Base-by-base conservation (phyloP, 192 early-diverging fungal genomes). In the Glomus cerebriforme region DNA sequence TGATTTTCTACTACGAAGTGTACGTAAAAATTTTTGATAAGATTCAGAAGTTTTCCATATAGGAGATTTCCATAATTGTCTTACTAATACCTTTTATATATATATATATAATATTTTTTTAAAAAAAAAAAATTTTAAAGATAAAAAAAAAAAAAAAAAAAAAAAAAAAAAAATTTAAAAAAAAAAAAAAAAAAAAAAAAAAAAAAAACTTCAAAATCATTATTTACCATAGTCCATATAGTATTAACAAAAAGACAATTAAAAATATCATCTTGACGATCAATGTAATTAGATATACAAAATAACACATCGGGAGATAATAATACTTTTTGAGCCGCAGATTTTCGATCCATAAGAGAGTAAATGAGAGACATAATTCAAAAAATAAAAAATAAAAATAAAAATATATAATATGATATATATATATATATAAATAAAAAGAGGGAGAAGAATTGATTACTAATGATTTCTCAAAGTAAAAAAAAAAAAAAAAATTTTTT, bases 31-130 rank as follows among this genome's bases (percentile, higher is more conserved):
- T 9, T n/a, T n/a, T 35, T 37, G 19, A 7, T n/a, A n/a, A 2
- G 66, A 68, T n/a, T n/a, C 66, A 9, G 29, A 22, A 0, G 66
- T 35, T 22, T 68, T n/a, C 66, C 66, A 68, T 37, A 68, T 37
- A 9, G 66, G 66, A 37, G 66, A 31, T 68, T 68, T 68, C 66
- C 66, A 68, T 68, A 68, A 6, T 68, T 68, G 29, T n/a, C 35
- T 68, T n/a, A 68, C 32, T 5, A 68, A 37, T 31, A 68, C 66
- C 66, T 31, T 60, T 26, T 60, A n/a, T n/a, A n/a, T n/a, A n/a
- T n/a, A n/a, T n/a, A n/a, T n/a, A n/a, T n/a, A n/a, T n/a, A n/a
- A n/a, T n/a, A n/a, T n/a, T n/a, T n/a, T n/a, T n/a, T n/a, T 26
- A 8, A 60, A 8, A 60, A 26, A n/a, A 26, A 60, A 26, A 60